Evolutionary conservation across 345 rosid genomes (phyloP), one percentile per base, ranked within the genome.

Genomic region (Kernera saxatilis): DNA sequence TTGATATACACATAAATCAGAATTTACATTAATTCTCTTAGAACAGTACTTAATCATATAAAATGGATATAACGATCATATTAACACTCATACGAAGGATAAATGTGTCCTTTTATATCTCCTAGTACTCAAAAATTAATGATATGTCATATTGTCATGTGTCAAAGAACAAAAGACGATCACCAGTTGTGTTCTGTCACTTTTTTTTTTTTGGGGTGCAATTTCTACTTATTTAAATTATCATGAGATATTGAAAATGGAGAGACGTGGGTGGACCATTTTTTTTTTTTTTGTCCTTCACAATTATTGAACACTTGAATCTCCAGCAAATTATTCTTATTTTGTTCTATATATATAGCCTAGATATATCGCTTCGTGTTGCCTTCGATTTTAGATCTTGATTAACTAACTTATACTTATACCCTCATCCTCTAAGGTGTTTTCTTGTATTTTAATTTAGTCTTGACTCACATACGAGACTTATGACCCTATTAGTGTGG

Each of bases 191-290:
- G 11, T 64, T 48, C 50, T 67, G 60, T 66, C 54, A 49, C 52
- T n/a, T n/a, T n/a, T n/a, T n/a, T n/a, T n/a, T n/a, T n/a, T n/a
- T n/a, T n/a, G n/a, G n/a, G n/a, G n/a, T n/a, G n/a, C n/a, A n/a
- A n/a, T n/a, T n/a, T n/a, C n/a, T n/a, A n/a, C n/a, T 29, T 48
- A 15, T 30, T 29, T 49, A 39, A 40, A 74, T 39, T 66, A 66
- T 66, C 52, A 37, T n/a, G 29, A 58, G 67, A 74, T 61, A 29
- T 15, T 66, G 61, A 10, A 67, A 58, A 67, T 74, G 78, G 62
- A 23, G 62, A 57, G 50, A 74, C 78, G 78, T 74, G 77, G 67
- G 54, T 67, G 72, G 67, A 22, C 68, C 72, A 21, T 66, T 57
- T 41, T 46, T 39, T 2, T 3, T 13, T 4, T 46, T 39, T 2